Evolutionary conservation across 305 asterid genomes (phyloP), one percentile per base, ranked within the genome.

Genomic region (Solanum hybrid): DNA sequence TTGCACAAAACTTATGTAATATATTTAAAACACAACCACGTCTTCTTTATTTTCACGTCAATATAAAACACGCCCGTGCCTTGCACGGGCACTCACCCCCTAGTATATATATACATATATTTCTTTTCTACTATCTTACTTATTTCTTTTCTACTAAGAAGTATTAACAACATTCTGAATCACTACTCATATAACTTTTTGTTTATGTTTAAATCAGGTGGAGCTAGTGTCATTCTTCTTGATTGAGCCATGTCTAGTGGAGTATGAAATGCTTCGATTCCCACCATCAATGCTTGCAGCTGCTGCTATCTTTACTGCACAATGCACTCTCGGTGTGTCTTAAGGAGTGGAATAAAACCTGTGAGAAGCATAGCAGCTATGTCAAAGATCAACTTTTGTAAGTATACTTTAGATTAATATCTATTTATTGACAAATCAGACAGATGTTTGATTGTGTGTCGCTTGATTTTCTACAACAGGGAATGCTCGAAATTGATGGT

Each of bases 271-370:
- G 98, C 96, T 97, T 16, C 92, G 86, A 37, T 97, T 93, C 95
- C 93, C 95, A 37, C 98, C 98, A 13, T 96, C 98, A 9, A 84
- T 94, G 40, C 86, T 97, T 89, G 99, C 99, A 6, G 97, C 97
- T 10, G 96, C 96, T 64, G 97, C 98, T 5, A 89, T 95, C 67
- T 95, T 91, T 40, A 94, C 98, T 9, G 97, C 96, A 10, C 94
- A 94, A 33, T 90, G 94, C 69, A 90, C 93, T 24, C 90, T 95
- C 29, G 89, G 64, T 34, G 95, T 96, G 11, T 40, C 37, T 14
- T 35, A 93, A 77, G 87, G 81, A 92, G 75, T 95, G 98, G 98
- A 93, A 92, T 89, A 92, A 88, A 91, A 94, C 98, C 29, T 89
- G 96, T 11, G 96, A 95, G 89, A 90, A 71, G 91, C 94, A 97